Conservation (phyloP, 495 filamentous ascomycete genomes). For the Sphaerosporella brunnea region DNA sequence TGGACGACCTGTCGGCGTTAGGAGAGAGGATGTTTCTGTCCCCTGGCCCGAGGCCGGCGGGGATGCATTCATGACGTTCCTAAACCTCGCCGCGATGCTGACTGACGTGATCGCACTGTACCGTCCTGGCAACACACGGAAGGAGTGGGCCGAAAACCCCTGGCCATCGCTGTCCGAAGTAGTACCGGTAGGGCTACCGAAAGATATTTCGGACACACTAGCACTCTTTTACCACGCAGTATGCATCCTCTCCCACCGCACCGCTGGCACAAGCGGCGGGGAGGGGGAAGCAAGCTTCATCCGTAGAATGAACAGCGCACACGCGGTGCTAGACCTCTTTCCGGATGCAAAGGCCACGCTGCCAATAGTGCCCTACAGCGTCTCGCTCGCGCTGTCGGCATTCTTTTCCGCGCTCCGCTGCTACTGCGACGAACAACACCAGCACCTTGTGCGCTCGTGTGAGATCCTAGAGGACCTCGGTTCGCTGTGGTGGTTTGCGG, state of each 20-base stretch:
- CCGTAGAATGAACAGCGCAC: not conserved
- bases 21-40: conserved; percentile 21
- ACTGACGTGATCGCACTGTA: conserved; percentile 18
- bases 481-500: conserved; percentile 22
- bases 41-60: conserved; percentile 1
- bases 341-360: conserved; percentile 7
- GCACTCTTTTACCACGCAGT: conserved; percentile 22
- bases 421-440: conserved; percentile 1
- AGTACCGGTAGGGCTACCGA: conserved; percentile 10
- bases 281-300: not conserved
- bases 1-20: conserved; percentile 19
- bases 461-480: conserved; percentile 11
- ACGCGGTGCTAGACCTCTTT: not conserved
- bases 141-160: conserved; percentile 4
- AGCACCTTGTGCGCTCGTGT: conserved; percentile 9
- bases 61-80: conserved; percentile 9
- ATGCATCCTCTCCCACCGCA: conserved; percentile 21
- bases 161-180: conserved; percentile 1
- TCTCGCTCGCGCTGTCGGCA: conserved; percentile 18
- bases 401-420: conserved; percentile 18
- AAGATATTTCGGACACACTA: conserved; percentile 8
- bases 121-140: conserved; percentile 6
- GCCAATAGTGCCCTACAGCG: conserved; percentile 19
- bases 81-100: conserved; percentile 14
- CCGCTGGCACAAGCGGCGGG: not conserved